Evolutionary conservation across 495 filamentous ascomycete genomes (phyloP), one percentile per base, ranked within the genome.

Genomic region (Aspergillus incahuasiensis): DNA sequence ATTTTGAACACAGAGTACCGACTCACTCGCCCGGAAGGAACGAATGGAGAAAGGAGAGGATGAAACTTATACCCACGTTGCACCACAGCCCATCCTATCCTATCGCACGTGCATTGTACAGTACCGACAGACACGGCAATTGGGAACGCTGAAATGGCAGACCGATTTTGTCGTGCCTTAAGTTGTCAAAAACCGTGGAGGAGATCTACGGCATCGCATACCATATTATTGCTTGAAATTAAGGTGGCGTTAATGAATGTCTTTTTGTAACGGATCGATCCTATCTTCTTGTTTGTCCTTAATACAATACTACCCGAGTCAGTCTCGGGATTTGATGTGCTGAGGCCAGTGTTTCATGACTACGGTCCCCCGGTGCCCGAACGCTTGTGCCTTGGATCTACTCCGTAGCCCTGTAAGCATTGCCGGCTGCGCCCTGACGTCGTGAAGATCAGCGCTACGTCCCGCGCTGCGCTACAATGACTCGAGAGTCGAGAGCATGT

Each of bases 191-290:
- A 21, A 15, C 11, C 40, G 16, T 4, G 30, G 8, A 25, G 4
- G 32, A 19, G 47, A 49, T 48, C 28, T 48, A 16, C 28, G 30
- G 20, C 30, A 30, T 48, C 32, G 30, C 47, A 49, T 50, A 40
- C 19, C 41, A 42, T 30, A 24, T 43, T 45, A 15, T 20, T 45
- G n/a, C 49, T 32, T 52, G 24, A 52, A n/a, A 32, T 25, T 16
- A 21, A 38, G 49, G 49, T 16, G 49, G 49, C 49, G 49, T 52
- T 52, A 43, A 24, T 52, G 49, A n/a, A n/a, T 41, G 40, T 16
- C 9, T 52, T 52, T 43, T 43, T 48, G 38, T 40, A 13, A 43
- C 39, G 24, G 19, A 39, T 49, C 22, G 19, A 39, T 49, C 22
- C 18, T 45, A 21, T 45, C 38, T 43, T 43, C 30, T 34, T 16